A percentile compares a stretch with the other conserved stretches of the same genome.
These are phyloP conservation scores for Brettanomyces anomalus DNA, from an alignment of 805 yeast genomes.

Conservation along the genomic window DNA sequence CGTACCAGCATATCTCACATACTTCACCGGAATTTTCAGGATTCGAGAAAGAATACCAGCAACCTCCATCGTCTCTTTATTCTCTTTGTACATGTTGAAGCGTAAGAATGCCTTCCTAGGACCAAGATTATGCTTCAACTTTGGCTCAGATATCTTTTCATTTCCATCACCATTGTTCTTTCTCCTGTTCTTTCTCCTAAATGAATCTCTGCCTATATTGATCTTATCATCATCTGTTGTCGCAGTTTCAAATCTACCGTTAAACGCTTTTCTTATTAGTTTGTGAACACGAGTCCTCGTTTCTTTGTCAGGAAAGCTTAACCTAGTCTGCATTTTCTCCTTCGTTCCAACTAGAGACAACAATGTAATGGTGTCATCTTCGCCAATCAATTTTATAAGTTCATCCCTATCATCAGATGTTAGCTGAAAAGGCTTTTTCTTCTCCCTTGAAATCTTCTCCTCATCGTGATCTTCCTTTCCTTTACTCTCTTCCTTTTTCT, in stretches of 20 bases:
- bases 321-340: conserved; percentile 40
- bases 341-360: conserved; percentile 45
- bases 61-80: conserved; percentile 96
- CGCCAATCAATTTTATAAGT: conserved; percentile 49
- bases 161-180: conserved; percentile 28
- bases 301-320: conserved; percentile 55
- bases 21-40: conserved; percentile 62
- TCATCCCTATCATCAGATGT: conserved; percentile 36
- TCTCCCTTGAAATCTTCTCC: conserved; percentile 3
- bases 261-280: conserved; percentile 63
- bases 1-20: conserved; percentile 83
- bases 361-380: conserved; percentile 47
- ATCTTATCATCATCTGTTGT: conserved; percentile 66
- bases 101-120: conserved; percentile 60
- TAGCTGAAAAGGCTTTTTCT: conserved; percentile 27
- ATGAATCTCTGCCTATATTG: conserved; percentile 46
- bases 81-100: conserved; percentile 82
- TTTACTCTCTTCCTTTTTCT: conserved; percentile 28
- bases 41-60: conserved; percentile 66
- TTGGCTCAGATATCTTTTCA: conserved; percentile 31
- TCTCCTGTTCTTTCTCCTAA: conserved; percentile 22
- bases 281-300: conserved; percentile 75
- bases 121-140: conserved; percentile 64
- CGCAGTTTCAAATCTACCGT: conserved; percentile 65
- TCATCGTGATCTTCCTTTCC: conserved; percentile 32